Evolutionary conservation across 371 early-diverging fungal species (phyloP).

Genomic region (Rhizopus sp.): DNA sequence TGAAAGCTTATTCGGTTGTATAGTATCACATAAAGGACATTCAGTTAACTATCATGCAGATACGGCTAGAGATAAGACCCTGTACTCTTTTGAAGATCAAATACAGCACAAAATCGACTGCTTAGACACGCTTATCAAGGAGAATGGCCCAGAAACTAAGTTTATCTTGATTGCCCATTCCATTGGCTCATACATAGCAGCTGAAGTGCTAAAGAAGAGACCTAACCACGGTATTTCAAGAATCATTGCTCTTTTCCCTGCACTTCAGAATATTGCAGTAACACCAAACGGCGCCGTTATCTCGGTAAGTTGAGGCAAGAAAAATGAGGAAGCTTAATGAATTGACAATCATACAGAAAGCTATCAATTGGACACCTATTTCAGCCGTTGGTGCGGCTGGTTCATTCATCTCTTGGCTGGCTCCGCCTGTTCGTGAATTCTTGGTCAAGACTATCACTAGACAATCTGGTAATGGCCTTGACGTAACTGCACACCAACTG

Average conservation of each 20-base stretch:
- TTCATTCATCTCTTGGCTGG: conserved; percentile 35
- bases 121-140: conserved; percentile 54
- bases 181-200: conserved; percentile 66
- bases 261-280: conserved; percentile 70
- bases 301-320: conserved; percentile 33
- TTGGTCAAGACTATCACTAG: conserved; percentile 41
- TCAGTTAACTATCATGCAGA: conserved; percentile 36
- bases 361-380: conserved; percentile 43
- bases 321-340: background rate
- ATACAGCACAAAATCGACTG: conserved; percentile 69
- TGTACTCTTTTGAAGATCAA: conserved; percentile 62
- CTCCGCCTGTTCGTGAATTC: conserved; percentile 35
- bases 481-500: conserved; percentile 65
- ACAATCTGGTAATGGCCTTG: conserved; percentile 44
- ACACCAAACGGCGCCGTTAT: conserved; percentile 77
- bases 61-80: conserved; percentile 11
- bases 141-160: conserved; percentile 50
- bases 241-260: conserved; percentile 76
- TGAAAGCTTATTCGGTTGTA: background rate
- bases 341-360: conserved; percentile 19
- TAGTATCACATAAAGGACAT: conserved; percentile 65
- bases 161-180: conserved; percentile 70
- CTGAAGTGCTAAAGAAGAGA: conserved; percentile 55
- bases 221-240: conserved; percentile 62
- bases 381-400: conserved; percentile 39